Conservation (phyloP, 768 basidiomycete species). For the Tylopilus plumbeoviolaceoides region DNA sequence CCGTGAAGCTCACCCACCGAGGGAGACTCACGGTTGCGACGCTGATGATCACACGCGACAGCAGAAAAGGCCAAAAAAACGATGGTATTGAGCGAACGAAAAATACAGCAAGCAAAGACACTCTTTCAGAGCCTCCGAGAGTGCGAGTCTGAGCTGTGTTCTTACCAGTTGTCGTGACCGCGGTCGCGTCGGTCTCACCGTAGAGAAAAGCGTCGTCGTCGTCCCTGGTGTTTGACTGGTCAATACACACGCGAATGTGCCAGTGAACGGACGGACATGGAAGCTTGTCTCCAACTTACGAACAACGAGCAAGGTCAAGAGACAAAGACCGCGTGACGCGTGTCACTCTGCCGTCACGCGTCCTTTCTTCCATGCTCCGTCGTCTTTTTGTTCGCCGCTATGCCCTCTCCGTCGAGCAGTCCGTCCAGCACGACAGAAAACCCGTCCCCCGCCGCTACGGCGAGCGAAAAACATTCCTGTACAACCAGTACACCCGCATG, state of each 20-base stretch:
- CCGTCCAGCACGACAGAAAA: constrained; percentile 51
- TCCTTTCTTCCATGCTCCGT: constrained; percentile 4
- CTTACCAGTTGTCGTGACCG: constrained; percentile 46
- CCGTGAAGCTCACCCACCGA: constrained; percentile 21
- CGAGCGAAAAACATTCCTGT: constrained; percentile 77
- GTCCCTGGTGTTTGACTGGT: constrained; percentile 44
- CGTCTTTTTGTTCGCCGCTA: constrained; percentile 38
- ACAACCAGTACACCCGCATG: constrained; percentile 73
- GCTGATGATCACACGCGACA: constrained; percentile 44
- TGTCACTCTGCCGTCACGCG: background rate
- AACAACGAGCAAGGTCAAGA: constrained; percentile 20
- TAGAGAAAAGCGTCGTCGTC: constrained; percentile 83
- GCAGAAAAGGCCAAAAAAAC: constrained; percentile 36
- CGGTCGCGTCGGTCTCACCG: constrained; percentile 45
- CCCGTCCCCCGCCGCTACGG: constrained; percentile 63
- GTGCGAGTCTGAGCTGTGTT: constrained; percentile 25
- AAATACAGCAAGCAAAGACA: constrained; percentile 33
- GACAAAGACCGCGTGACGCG: constrained; percentile 28
- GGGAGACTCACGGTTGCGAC: constrained; percentile 59
- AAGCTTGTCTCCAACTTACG: constrained; percentile 20
- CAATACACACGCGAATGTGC: constrained; percentile 22
- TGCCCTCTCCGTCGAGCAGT: constrained; percentile 53
- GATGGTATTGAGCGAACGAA: constrained; percentile 34
- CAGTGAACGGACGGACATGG: constrained; percentile 27
- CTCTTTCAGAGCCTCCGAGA: constrained; percentile 23